Evolutionary conservation across 1,139 yeast genomes (phyloP).

Genomic region (Candida sp.): DNA sequence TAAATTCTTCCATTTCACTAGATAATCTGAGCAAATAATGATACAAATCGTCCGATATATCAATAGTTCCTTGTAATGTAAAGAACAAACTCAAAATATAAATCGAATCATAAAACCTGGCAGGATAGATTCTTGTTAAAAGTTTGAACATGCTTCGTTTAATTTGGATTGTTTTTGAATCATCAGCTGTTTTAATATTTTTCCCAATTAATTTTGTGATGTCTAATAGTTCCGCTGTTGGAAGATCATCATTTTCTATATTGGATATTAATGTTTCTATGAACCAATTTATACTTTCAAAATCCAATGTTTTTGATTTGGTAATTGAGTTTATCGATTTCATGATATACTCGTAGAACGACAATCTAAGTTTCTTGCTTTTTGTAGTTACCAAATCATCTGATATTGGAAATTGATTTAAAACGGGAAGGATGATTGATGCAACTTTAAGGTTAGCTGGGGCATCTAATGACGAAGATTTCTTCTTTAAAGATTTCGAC

Average conservation of each 20-base stretch:
- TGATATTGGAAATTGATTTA: constrained; percentile 1
- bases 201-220: constrained; percentile 7
- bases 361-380: neutral
- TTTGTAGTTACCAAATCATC: neutral
- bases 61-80: constrained; percentile 3
- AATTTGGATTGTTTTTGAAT: constrained; percentile 1
- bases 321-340: neutral
- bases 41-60: constrained; percentile 7
- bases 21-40: constrained; percentile 11
- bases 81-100: constrained; percentile 9
- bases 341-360: neutral
- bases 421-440: constrained; percentile 11
- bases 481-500: constrained; percentile 4
- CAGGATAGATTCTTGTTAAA: constrained; percentile 14
- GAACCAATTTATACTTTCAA: constrained; percentile 5
- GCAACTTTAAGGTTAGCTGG: constrained; percentile 15
- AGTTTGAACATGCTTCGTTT: constrained; percentile 25
- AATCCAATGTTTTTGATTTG: neutral
- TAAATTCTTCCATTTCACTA: constrained; percentile 7
- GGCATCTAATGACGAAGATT: constrained; percentile 2
- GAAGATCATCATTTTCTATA: neutral
- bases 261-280: constrained; percentile 4
- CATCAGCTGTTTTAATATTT: constrained; percentile 1
- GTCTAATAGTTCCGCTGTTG: neutral
- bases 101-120: constrained; percentile 4